Evolutionary conservation across 116 monocot genomes (phyloP).

Genomic region (Posidonia oceanica): DNA sequence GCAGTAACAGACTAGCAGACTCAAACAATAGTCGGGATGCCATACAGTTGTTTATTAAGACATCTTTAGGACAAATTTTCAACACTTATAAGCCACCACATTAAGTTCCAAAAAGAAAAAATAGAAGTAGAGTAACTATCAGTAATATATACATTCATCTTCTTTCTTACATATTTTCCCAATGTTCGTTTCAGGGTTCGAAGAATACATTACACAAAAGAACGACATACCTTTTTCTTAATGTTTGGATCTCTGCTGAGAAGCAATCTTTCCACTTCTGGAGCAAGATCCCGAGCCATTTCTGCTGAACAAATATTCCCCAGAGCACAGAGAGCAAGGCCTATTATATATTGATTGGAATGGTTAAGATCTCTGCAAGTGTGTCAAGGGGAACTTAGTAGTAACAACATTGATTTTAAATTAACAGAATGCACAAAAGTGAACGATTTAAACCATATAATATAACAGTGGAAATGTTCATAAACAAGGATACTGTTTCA

Average conservation of each 20-base stretch:
- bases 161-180: too few relatives aligned
- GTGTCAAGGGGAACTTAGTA: slow-evolving; percentile 27
- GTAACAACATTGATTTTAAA: neutral
- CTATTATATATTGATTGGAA: slow-evolving; percentile 85
- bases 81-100: too few relatives aligned
- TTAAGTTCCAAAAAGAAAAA: too few relatives aligned
- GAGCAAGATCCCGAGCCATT: slow-evolving; percentile 97
- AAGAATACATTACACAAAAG: too few relatives aligned
- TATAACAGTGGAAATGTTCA: neutral
- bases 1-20: too few relatives aligned
- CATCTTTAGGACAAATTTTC: too few relatives aligned
- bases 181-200: too few relatives aligned
- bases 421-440: neutral
- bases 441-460: neutral
- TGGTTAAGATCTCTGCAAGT: slow-evolving; percentile 89
- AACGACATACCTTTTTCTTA: slow-evolving; percentile 74
- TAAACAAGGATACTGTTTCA: slow-evolving; percentile 92
- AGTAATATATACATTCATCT: too few relatives aligned
- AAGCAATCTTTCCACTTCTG: slow-evolving; percentile 91
- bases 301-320: slow-evolving; percentile 99
- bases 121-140: too few relatives aligned
- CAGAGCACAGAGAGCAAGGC: slow-evolving; percentile 95
- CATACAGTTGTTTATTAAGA: too few relatives aligned
- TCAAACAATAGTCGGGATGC: too few relatives aligned
- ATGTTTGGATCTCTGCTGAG: slow-evolving; percentile 88